Base-by-base conservation (phyloP, 2,329 filamentous ascomycete genomes). In the Phialophora expanda region DNA sequence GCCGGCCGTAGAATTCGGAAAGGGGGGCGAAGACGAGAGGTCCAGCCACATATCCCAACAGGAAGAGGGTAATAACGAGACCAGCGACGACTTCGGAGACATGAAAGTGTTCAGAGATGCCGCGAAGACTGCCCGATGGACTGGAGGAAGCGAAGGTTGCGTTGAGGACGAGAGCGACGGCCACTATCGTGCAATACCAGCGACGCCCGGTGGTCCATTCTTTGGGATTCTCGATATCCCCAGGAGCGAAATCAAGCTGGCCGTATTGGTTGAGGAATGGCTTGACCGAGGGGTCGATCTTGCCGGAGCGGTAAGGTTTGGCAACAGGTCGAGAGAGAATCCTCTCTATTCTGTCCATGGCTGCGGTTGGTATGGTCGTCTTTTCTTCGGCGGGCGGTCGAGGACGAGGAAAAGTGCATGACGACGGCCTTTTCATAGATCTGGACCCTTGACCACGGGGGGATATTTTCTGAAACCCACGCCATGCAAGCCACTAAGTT, bases 1-100 rank as follows among this genome's bases (percentile, higher is more conserved):
- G 78, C 14, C 88, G 81, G 8, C 88, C 87, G 65, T 84, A 85
- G 66, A 89, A 86, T 73, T 91, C 89, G 51, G 85, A 89, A 2
- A 90, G 74, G 0, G 89, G 89, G 0, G 87, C 88, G 81, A 87
- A 89, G 12, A 89, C 75, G 8, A 89, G 75, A 0, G 86, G 86
- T 0, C 87, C 87, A 1, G 83, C 81, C 22, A 88, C 84, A 72
- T 89, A 90, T 6, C 87, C 87, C 51, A 89, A 79, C 7, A 90
- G 79, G 69, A 86, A 90, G 20, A 87, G 80, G 0, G 87, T 88
- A 38, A 89, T 87, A 7, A 87, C 87, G 1, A 90, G 76, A 1
- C 79, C 80, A 0, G 82, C 81, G 2, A 78, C 82, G 65, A 82
- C 80, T 5, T 64, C 68, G 0, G 83, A 85, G 1, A 87, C 78